A percentile compares a stretch with the other conserved stretches of the same genome.
Evolutionary conservation across 2,329 filamentous ascomycete species (phyloP).

Genomic region (Alternaria hordeiaustralica): DNA sequence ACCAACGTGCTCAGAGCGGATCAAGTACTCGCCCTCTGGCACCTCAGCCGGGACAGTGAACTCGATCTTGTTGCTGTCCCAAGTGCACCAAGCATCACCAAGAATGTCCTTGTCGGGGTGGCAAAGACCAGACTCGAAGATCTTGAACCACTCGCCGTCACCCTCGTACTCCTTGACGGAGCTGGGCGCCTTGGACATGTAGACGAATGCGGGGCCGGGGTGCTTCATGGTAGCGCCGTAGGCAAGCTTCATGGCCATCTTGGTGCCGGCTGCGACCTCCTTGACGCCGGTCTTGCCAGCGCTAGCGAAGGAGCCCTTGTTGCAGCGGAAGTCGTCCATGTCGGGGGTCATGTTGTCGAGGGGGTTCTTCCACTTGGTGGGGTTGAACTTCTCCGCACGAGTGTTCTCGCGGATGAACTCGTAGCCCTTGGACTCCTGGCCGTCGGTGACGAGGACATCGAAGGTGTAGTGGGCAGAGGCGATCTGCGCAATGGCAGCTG

Average conservation of each 20-base stretch:
- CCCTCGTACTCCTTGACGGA: conserved; percentile 27
- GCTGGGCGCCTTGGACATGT: conserved; percentile 36
- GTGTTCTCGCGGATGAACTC: conserved; percentile 36
- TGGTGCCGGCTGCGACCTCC: conserved; percentile 24
- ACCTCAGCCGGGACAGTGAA: conserved; percentile 46
- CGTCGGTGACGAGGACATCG: conserved; percentile 25
- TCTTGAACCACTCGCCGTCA: conserved; percentile 39
- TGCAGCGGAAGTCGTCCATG: conserved; percentile 36
- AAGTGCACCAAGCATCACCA: conserved; percentile 28
- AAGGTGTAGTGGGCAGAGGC: conserved; percentile 37
- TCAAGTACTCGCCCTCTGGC: conserved; percentile 52
- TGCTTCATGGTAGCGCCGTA: conserved; percentile 27
- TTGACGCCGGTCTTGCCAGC: conserved; percentile 14
- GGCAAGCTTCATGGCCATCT: conserved; percentile 25
- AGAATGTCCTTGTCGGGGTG: conserved; percentile 10
- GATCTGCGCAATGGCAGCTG: conserved; percentile 18
- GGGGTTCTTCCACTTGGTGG: conserved; percentile 31
- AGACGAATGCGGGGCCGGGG: conserved; percentile 25
- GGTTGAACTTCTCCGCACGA: conserved; percentile 28
- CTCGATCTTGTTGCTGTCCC: conserved; percentile 17
- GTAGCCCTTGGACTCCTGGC: conserved; percentile 19
- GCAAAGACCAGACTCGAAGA: conserved; percentile 24
- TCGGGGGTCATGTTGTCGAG: conserved; percentile 27
- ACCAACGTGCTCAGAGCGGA: conserved; percentile 54
- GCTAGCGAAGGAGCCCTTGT: conserved; percentile 26